A percentile compares a stretch with the other conserved stretches of the same genome.
phyloP scores from a whole-genome alignment of 176 grass and related monocot species.

The Hsuehochloa calcarea region DNA sequence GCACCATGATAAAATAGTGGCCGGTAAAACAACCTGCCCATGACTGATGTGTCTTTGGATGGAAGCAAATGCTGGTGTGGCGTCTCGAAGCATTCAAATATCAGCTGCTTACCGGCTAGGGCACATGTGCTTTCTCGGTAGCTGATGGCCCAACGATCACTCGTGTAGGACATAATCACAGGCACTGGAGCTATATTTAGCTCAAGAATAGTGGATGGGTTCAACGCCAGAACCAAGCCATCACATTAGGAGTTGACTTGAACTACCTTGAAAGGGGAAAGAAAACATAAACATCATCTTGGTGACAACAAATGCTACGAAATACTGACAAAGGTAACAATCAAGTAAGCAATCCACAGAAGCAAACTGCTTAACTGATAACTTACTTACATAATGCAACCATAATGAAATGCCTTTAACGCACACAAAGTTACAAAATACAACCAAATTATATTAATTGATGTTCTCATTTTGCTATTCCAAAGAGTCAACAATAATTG shows the following conservation, averaged over 20 bases:
- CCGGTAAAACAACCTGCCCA: neutral
- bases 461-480: neutral
- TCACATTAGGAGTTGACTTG: neutral
- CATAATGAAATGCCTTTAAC: neutral
- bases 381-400: neutral
- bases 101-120: constrained; percentile 24
- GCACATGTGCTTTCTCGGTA: neutral
- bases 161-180: constrained; percentile 18
- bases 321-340: neutral
- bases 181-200: constrained; percentile 17
- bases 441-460: neutral
- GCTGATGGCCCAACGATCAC: constrained; percentile 27
- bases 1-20: neutral
- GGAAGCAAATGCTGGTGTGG: constrained; percentile 15
- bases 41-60: constrained; percentile 4
- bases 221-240: constrained; percentile 32
- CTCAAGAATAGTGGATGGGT: neutral
- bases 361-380: neutral
- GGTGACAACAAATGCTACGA: constrained; percentile 11
- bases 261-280: constrained; percentile 43
- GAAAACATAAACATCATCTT: constrained; percentile 21
- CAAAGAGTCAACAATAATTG: neutral
- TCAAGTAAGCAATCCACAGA: constrained; percentile 7
- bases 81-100: constrained; percentile 27
- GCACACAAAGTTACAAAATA: neutral